Conservation (phyloP, 208 protist genomes). For the Trypanosoma lewisi region DNA sequence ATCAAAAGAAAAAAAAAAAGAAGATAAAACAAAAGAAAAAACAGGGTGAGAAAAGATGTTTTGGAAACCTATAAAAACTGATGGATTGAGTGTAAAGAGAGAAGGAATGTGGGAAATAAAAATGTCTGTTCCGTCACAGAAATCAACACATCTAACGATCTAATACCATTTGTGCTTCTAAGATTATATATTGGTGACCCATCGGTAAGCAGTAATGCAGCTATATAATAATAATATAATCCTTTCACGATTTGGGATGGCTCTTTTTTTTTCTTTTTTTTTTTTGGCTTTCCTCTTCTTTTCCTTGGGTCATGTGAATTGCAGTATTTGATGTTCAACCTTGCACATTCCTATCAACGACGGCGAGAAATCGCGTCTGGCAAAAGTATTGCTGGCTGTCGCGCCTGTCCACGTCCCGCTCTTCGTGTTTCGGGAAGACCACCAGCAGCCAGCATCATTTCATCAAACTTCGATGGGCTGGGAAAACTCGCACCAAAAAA, state of each 20-base stretch:
- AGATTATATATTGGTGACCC: conserved; percentile 3
- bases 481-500: conserved; percentile 84
- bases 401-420: conserved; percentile 28
- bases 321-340: no score
- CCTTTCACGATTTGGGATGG: background rate
- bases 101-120: background rate
- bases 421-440: conserved; percentile 48
- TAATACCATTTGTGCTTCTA: conserved; percentile 4
- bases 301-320: no score
- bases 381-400: conserved; percentile 67
- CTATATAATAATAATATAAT: background rate
- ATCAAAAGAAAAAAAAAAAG: background rate
- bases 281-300: background rate
- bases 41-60: background rate
- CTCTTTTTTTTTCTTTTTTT: background rate
- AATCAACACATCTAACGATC: conserved; percentile 21
- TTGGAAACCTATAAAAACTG: conserved; percentile 1
- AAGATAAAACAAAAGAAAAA: background rate
- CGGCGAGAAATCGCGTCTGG: conserved; percentile 65
- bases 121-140: background rate
- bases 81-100: background rate
- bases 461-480: conserved; percentile 85
- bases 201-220: background rate
- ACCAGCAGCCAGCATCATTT: conserved; percentile 82
- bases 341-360: conserved; percentile 26